A percentile compares a stretch with the other conserved stretches of the same genome.
These are phyloP conservation scores for Herpetomonas samuelpessoai DNA, from an alignment of 208 protist species.

Conservation along the genomic window DNA sequence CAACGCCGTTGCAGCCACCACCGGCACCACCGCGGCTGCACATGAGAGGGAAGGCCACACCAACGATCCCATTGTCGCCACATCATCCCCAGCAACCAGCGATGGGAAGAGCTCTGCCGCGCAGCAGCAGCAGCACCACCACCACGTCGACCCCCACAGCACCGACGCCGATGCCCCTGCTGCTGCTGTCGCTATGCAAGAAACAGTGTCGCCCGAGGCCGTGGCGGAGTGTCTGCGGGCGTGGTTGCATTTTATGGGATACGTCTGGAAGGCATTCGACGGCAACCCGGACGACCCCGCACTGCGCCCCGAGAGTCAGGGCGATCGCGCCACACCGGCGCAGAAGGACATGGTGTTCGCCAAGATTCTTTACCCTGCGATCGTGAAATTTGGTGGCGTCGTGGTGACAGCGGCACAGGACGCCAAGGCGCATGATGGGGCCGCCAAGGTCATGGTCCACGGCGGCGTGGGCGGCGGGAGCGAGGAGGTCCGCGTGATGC, in stretches of 20 bases:
- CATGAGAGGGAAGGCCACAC: neutral
- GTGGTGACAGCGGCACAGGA: too few relatives aligned
- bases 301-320: conserved; percentile 18
- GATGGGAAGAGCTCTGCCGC: too few relatives aligned
- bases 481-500: conserved; percentile 35
- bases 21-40: conserved; percentile 3
- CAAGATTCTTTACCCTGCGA: conserved; percentile 39
- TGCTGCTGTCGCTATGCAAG: neutral
- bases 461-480: neutral
- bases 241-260: conserved; percentile 85
- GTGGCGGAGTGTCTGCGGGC: conserved; percentile 65
- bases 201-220: conserved; percentile 17
- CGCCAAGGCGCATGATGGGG: too few relatives aligned
- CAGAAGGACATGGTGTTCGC: conserved; percentile 48
- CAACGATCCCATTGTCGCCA: too few relatives aligned
- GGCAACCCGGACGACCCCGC: conserved; percentile 68
- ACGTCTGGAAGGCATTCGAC: conserved; percentile 81
- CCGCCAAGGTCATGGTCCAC: neutral
- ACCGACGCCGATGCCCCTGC: neutral
- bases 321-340: conserved; percentile 38
- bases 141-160: neutral
- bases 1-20: neutral
- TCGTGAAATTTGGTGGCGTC: conserved; percentile 21
- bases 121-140: too few relatives aligned
- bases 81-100: too few relatives aligned